These are phyloP conservation scores for Verticillium alfalfae DNA, from an alignment of 2,329 filamentous ascomycete species.

Conservation along the genomic window DNA sequence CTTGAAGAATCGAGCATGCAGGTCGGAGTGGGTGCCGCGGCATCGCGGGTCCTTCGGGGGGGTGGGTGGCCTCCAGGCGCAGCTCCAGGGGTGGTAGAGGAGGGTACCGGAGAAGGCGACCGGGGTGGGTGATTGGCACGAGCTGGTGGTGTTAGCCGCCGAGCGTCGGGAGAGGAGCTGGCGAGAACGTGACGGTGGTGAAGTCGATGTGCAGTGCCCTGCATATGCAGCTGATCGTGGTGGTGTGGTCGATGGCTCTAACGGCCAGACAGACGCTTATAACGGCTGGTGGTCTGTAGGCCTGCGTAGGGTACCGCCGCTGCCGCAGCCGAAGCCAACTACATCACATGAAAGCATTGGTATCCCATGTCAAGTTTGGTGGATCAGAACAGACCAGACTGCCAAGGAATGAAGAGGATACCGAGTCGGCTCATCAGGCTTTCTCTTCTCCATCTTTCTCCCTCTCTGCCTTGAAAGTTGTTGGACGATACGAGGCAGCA, in stretches of 20 bases:
- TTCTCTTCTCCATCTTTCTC: too few relatives aligned
- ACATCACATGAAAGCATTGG: not conserved
- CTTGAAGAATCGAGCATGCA: not conserved
- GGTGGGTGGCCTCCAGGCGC: not conserved
- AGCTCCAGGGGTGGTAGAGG: not conserved
- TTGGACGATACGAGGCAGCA: too few relatives aligned
- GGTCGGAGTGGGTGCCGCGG: conserved; percentile 1
- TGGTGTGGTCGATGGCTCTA: not conserved
- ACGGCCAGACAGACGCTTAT: not conserved
- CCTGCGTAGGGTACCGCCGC: not conserved
- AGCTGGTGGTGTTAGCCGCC: not conserved
- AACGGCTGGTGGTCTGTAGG: not conserved
- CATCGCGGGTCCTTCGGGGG: conserved; percentile 1
- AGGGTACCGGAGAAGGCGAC: not conserved
- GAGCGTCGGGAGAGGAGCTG: not conserved
- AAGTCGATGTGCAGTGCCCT: not conserved
- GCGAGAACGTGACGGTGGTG: not conserved
- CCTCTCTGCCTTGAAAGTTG: too few relatives aligned
- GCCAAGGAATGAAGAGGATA: too few relatives aligned
- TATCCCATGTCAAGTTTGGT: too few relatives aligned
- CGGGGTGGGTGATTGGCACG: not conserved
- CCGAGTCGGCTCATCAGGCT: too few relatives aligned
- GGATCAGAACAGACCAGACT: too few relatives aligned
- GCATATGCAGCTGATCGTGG: conserved; percentile 1
- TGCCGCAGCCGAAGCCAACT: not conserved